Conservation (phyloP, 1,284 basidiomycete genomes). For the Golubevia pallescens region DNA sequence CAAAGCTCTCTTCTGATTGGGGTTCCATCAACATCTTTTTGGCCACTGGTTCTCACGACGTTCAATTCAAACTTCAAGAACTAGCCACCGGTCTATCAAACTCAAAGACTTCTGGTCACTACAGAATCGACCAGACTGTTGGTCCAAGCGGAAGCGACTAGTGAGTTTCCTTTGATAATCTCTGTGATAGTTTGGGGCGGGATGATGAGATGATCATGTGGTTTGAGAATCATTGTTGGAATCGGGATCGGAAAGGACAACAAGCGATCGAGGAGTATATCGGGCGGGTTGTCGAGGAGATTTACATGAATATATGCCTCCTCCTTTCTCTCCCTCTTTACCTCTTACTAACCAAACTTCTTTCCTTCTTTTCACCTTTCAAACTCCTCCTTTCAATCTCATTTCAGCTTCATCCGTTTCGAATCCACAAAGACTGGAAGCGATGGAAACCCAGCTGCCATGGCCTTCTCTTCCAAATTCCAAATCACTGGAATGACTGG, state of each 20-base stretch:
- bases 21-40: slow-evolving; percentile 49
- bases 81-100: slow-evolving; percentile 27
- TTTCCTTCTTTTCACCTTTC: no score
- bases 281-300: not conserved
- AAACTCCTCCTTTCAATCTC: slow-evolving; percentile 3
- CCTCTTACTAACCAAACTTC: no score
- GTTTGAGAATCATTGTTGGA: not conserved
- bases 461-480: slow-evolving; percentile 56
- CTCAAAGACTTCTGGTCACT: slow-evolving; percentile 13
- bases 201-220: not conserved
- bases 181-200: no score
- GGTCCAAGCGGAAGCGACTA: slow-evolving; percentile 45
- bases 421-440: slow-evolving; percentile 31
- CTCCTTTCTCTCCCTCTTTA: slow-evolving; percentile 1
- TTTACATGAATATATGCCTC: not conserved
- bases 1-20: slow-evolving; percentile 26
- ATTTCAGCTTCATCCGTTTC: slow-evolving; percentile 42
- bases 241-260: not conserved
- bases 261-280: not conserved
- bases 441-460: slow-evolving; percentile 19
- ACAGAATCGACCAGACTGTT: slow-evolving; percentile 24
- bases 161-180: slow-evolving; percentile 5
- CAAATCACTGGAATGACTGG: slow-evolving; percentile 34
- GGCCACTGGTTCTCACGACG: slow-evolving; percentile 37
- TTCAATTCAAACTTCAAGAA: slow-evolving; percentile 49